phyloP scores from a whole-genome alignment of 805 yeast species.

The Brettanomyces sp. region DNA sequence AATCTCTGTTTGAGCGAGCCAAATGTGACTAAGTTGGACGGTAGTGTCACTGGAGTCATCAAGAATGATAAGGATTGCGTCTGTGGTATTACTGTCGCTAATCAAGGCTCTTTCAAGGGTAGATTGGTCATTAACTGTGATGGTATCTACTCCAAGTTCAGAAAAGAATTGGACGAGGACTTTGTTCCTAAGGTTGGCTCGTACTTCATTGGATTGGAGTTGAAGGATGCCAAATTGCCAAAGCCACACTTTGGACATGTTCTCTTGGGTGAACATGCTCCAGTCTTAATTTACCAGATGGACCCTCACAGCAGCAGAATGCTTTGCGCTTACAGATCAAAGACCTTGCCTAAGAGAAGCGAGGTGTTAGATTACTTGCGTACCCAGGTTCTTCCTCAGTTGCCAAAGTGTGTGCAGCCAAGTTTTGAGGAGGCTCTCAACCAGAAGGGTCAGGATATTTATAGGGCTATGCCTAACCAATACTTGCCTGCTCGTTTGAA shows the following conservation, averaged over 20 bases:
- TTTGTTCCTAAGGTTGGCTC: constrained; percentile 65
- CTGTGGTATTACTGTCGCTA: constrained; percentile 62
- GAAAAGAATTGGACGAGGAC: constrained; percentile 58
- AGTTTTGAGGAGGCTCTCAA: constrained; percentile 59
- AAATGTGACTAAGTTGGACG: constrained; percentile 73
- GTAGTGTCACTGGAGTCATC: constrained; percentile 65
- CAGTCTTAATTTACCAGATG: constrained; percentile 82
- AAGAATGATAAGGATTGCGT: constrained; percentile 47
- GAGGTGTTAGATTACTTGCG: constrained; percentile 51
- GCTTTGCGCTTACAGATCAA: constrained; percentile 74
- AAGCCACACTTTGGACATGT: constrained; percentile 80
- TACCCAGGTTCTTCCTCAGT: constrained; percentile 49
- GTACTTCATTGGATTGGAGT: constrained; percentile 77
- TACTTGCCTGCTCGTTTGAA: constrained; percentile 73
- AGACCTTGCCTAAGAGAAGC: constrained; percentile 58
- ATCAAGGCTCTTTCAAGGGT: constrained; percentile 40
- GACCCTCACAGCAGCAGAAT: constrained; percentile 78
- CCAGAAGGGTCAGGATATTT: constrained; percentile 33
- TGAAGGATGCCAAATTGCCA: constrained; percentile 70
- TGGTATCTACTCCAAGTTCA: constrained; percentile 89
- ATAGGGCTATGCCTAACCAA: constrained; percentile 90
- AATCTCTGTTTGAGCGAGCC: constrained; percentile 55
- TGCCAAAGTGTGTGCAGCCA: constrained; percentile 60
- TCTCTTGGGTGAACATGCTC: constrained; percentile 76
- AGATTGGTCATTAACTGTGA: constrained; percentile 75